Percentiles rank a stretch among this genome's conserved stretches.
These are phyloP conservation scores for Musa acuminata DNA, from an alignment of 176 grass and related monocot species.

Conservation along the genomic window DNA sequence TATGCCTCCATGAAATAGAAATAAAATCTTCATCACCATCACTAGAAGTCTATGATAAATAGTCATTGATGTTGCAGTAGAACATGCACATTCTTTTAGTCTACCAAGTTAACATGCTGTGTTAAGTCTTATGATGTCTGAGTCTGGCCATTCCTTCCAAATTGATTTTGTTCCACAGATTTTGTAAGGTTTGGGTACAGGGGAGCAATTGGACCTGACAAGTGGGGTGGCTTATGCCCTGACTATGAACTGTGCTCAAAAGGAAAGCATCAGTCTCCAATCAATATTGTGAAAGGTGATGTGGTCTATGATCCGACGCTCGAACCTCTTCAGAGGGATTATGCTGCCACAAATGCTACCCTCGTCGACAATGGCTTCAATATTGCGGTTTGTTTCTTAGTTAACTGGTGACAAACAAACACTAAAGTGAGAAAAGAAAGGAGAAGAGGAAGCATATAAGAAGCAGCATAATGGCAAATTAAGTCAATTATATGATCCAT, in stretches of 20 bases:
- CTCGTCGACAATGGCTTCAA: constrained; percentile 66
- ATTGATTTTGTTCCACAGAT: constrained; percentile 19
- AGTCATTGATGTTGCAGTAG: no score
- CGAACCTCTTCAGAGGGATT: constrained; percentile 50
- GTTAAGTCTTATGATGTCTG: no score
- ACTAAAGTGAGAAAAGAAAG: no score
- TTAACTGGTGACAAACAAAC: neutral
- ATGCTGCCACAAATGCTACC: constrained; percentile 40
- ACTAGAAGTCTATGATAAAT: no score
- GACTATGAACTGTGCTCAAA: constrained; percentile 60
- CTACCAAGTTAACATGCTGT: no score
- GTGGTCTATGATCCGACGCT: constrained; percentile 31
- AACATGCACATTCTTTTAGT: no score
- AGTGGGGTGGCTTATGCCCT: constrained; percentile 55
- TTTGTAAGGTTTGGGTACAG: constrained; percentile 45
- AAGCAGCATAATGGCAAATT: no score
- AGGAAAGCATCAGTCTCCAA: constrained; percentile 58
- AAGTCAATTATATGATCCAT: no score
- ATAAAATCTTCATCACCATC: no score
- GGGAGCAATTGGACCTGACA: constrained; percentile 43
- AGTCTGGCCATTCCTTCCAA: neutral
- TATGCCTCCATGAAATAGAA: no score
- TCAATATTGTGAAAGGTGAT: constrained; percentile 44
- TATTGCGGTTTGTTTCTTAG: constrained; percentile 43
- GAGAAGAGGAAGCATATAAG: no score